Evolutionary conservation across 1,284 basidiomycete genomes (phyloP), one percentile per base, ranked within the genome.

Genomic region (Anthracocystis setariae): DNA sequence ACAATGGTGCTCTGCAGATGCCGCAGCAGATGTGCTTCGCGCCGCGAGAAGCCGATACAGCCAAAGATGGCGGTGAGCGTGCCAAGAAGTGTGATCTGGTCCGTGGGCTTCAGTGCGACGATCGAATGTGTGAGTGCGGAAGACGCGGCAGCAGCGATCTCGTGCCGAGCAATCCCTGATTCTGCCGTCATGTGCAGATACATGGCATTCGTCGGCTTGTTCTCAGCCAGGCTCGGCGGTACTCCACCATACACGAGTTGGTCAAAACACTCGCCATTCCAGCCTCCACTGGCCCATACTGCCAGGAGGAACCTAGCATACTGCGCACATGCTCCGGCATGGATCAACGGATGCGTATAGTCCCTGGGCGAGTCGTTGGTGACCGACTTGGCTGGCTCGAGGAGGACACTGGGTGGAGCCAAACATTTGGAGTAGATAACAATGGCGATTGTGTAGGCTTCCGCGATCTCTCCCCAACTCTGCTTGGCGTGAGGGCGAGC

Each of bases 211-310:
- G 60, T 65, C 10, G 74, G 77, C 18, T 70, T 62, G 12, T 72
- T 70, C 39, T 76, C 73, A 1, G 68, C 79, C 32, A 82, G 55
- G 10, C 75, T 55, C 5, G 79, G 81, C 18, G 81, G 81, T 3
- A 74, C 60, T 21, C 81, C 81, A 21, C 81, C 81, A 37, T 78
- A 80, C 15, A 82, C 50, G 23, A 82, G 65, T 65, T 81, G 80
- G 61, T 82, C 81, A 48, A 82, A 82, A 24, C 73, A 74, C 44
- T 81, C 81, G 44, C 73, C 78, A 40, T 80, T 82, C 78, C 79
- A 82, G 0, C 81, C 81, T 17, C 70, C 73, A 2, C 69, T 77
- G 2, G 80, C 75, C 76, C 78, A 82, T 13, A 82, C 63, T 0
- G 81, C 78, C 12, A 82, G 63, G 37, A 82, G 66, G 52, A 82